Evolutionary conservation across 192 early-diverging fungal genomes (phyloP).

Genomic region (Backusella circina): DNA sequence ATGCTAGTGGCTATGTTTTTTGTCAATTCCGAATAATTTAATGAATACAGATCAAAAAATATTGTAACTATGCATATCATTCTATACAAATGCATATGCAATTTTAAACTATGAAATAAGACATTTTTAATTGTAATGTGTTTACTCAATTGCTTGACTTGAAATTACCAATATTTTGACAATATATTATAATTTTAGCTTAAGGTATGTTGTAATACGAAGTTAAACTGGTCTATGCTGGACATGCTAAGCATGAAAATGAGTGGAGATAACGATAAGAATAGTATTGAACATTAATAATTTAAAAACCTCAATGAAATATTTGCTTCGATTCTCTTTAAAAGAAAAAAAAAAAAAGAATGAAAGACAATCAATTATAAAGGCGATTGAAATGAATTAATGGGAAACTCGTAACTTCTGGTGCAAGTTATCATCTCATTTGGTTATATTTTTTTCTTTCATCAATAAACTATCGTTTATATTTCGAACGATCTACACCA

Average conservation of each 20-base stretch:
- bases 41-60: neutral
- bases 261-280: neutral
- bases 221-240: neutral
- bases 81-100: no score
- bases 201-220: neutral
- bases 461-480: no score
- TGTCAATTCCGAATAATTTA: neutral
- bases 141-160: no score
- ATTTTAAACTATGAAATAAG: no score
- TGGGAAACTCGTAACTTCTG: neutral
- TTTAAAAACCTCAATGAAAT: no score
- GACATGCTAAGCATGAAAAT: neutral
- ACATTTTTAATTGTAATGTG: no score
- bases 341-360: neutral
- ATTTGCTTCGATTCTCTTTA: neutral
- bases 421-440: neutral
- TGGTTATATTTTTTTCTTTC: neutral
- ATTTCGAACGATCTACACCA: neutral
- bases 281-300: no score
- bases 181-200: neutral
- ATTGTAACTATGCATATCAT: no score
- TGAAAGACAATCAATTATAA: neutral
- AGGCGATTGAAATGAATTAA: neutral
- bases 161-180: no score
- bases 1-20: neutral